phyloP scores from a whole-genome alignment of 345 rosid species.

The Camelina laxa region DNA sequence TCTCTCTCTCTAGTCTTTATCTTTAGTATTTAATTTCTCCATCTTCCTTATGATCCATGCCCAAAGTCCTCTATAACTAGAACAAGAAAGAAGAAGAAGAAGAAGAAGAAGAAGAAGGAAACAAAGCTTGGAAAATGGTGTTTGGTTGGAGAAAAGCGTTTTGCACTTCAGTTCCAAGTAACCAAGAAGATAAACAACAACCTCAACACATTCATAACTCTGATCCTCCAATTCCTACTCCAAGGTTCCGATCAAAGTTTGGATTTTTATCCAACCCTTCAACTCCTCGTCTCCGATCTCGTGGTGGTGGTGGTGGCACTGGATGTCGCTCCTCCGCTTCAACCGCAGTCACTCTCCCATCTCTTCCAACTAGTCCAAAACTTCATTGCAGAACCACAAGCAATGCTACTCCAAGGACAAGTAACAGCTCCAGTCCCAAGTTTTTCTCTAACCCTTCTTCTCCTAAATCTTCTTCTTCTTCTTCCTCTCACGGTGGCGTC shows the following conservation, averaged over 20 bases:
- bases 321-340: slow-evolving; percentile 64
- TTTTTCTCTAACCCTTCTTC: slow-evolving; percentile 73
- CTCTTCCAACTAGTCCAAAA: slow-evolving; percentile 72
- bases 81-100: neutral
- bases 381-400: slow-evolving; percentile 62
- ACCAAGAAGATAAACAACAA: slow-evolving; percentile 55
- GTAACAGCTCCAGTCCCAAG: slow-evolving; percentile 50
- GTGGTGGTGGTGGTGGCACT: slow-evolving; percentile 46
- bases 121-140: slow-evolving; percentile 28
- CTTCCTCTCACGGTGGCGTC: slow-evolving; percentile 59
- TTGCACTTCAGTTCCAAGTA: slow-evolving; percentile 69
- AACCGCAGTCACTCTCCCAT: slow-evolving; percentile 43
- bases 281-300: slow-evolving; percentile 68
- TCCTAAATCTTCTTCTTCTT: slow-evolving; percentile 78
- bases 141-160: slow-evolving; percentile 50
- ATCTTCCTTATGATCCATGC: slow-evolving; percentile 32
- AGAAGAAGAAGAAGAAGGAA: neutral
- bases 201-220: neutral
- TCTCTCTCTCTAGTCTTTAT: slow-evolving; percentile 35
- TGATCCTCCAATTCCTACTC: slow-evolving; percentile 39
- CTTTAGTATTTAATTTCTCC: slow-evolving; percentile 43
- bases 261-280: slow-evolving; percentile 81
- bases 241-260: slow-evolving; percentile 66
- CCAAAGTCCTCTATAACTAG: slow-evolving; percentile 26
- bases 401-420: slow-evolving; percentile 45